Evolutionary conservation across 106 monocot genomes (phyloP).

Genomic region (Dioscorea zingiberensis): DNA sequence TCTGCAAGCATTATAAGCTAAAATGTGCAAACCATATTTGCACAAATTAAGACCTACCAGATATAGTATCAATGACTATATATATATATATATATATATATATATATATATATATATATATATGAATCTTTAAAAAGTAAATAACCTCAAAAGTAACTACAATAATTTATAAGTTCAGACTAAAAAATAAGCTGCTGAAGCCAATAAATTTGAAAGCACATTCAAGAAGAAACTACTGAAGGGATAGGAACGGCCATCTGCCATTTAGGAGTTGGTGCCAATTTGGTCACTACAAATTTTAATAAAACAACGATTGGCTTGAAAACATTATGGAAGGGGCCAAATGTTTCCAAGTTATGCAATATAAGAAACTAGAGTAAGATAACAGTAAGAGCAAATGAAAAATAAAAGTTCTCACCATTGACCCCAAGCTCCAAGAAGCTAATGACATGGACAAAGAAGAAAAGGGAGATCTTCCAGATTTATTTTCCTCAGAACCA

Average conservation of each 20-base stretch:
- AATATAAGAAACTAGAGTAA: neutral
- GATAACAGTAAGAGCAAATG: neutral
- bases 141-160: neutral
- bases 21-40: too few relatives aligned
- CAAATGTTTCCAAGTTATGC: neutral
- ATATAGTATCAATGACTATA: too few relatives aligned
- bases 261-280: too few relatives aligned
- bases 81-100: too few relatives aligned
- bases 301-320: too few relatives aligned
- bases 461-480: constrained; percentile 47
- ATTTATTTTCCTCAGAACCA: constrained; percentile 8
- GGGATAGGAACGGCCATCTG: neutral
- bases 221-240: neutral
- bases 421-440: constrained; percentile 12
- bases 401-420: constrained; percentile 24
- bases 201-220: neutral
- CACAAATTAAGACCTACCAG: too few relatives aligned
- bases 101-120: too few relatives aligned
- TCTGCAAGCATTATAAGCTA: too few relatives aligned
- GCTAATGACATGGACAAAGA: constrained; percentile 58
- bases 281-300: too few relatives aligned
- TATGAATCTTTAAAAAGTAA: too few relatives aligned
- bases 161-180: neutral
- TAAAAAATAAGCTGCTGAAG: neutral
- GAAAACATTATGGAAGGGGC: neutral